Evolutionary conservation across 352 stramenopile species (phyloP).

Genomic region (Pythium apleroticum): DNA sequence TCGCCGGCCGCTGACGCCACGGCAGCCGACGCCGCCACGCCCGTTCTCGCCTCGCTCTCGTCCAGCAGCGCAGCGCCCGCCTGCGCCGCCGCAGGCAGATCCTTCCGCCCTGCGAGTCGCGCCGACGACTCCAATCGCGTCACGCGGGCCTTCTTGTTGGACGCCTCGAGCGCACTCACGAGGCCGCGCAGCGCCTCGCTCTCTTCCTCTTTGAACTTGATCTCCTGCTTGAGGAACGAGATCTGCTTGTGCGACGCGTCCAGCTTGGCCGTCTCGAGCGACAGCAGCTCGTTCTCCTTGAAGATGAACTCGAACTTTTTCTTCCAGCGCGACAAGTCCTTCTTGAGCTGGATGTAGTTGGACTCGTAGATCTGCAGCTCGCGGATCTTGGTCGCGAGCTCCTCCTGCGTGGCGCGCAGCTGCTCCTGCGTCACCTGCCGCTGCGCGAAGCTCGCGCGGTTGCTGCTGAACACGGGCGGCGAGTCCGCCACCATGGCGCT

Average conservation of each 20-base stretch:
- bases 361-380: conserved; percentile 82
- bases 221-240: conserved; percentile 79
- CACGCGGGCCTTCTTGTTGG: conserved; percentile 80
- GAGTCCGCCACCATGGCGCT: conserved; percentile 20
- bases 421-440: conserved; percentile 57
- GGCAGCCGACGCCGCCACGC: not conserved
- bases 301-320: conserved; percentile 90
- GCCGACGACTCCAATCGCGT: conserved; percentile 59
- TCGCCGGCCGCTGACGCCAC: conserved; percentile 14
- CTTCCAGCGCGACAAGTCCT: conserved; percentile 79
- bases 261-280: conserved; percentile 82
- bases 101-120: conserved; percentile 28
- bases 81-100: conserved; percentile 28
- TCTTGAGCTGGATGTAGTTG: conserved; percentile 79
- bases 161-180: conserved; percentile 70
- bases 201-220: conserved; percentile 86
- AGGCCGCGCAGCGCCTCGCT: conserved; percentile 67
- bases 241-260: conserved; percentile 83
- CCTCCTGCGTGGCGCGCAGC: conserved; percentile 73
- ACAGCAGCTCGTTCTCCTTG: conserved; percentile 82
- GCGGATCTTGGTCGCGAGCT: conserved; percentile 73
- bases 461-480: conserved; percentile 48
- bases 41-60: conserved; percentile 16
- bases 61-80: conserved; percentile 35
- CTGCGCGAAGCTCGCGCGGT: conserved; percentile 65